Conservation (phyloP, 306 rosid species). For the Elaeagnus macrophylla region DNA sequence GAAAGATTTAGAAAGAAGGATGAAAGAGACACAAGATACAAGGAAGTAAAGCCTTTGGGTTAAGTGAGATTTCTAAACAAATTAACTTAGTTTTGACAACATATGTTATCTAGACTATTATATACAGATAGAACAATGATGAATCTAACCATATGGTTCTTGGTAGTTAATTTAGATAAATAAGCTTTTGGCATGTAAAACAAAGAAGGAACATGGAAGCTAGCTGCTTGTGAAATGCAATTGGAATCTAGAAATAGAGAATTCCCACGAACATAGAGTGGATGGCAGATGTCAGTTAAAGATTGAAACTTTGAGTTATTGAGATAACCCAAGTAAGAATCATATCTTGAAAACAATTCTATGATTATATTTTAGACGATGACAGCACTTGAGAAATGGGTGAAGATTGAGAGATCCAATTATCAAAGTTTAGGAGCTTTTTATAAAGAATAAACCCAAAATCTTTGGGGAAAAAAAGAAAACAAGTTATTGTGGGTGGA, state of each 20-base stretch:
- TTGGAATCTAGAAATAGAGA: conserved; percentile 30
- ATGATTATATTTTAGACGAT: conserved; percentile 1
- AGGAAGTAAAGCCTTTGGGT: conserved; percentile 65
- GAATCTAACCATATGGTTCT: too few relatives aligned
- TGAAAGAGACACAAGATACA: conserved; percentile 62
- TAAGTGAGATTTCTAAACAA: conserved; percentile 10
- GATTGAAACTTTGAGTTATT: conserved; percentile 12
- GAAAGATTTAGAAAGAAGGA: conserved; percentile 59
- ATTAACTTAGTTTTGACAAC: too few relatives aligned
- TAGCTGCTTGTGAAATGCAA: conserved; percentile 20
- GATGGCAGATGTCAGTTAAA: conserved; percentile 34
- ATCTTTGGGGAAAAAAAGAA: conserved; percentile 3
- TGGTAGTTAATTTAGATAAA: too few relatives aligned
- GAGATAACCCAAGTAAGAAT: conserved; percentile 15
- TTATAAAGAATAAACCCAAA: conserved; percentile 16
- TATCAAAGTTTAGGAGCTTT: conserved; percentile 12
- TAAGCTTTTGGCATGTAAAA: too few relatives aligned
- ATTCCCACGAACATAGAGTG: conserved; percentile 27
- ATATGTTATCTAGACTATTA: conserved; percentile 9
- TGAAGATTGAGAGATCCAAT: too few relatives aligned
- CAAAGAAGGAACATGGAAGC: conserved; percentile 3
- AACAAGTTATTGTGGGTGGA: conserved; percentile 8
- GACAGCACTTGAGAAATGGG: background rate
- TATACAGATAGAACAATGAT: too few relatives aligned
- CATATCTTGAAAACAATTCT: conserved; percentile 3